Evolutionary conservation across 2,329 filamentous ascomycete species (phyloP), one percentile per base, ranked within the genome.

Genomic region (Didymella glomerata): DNA sequence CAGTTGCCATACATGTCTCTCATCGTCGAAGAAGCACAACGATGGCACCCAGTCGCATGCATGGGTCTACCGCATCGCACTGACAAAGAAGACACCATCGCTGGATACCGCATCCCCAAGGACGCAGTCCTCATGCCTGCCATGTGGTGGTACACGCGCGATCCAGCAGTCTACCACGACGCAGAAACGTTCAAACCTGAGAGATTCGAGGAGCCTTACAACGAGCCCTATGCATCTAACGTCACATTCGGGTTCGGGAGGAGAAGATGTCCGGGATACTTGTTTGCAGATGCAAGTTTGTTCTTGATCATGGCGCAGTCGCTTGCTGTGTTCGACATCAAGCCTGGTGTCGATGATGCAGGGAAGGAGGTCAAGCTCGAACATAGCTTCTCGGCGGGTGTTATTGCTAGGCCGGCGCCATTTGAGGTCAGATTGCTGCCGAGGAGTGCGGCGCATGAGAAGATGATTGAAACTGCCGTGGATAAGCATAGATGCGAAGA

Each of bases 301-400:
- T 82, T 76, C 57, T 57, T 81, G 11, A 78, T 65, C 16, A 75
- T 81, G 20, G 80, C 77, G 0, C 81, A 81, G 28, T 69, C 76
- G 0, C 69, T 87, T 1, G 76, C 84, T 0, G 79, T 79, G 0
- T 85, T 86, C 48, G 67, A 76, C 4, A 72, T 85, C 14, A 57
- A 57, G 10, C 80, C 81, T 50, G 62, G 62, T 0, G 51, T 78
- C n/a, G 71, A 74, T 24, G 69, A 74, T 13, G 63, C 78, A 3
- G 82, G 78, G 0, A 70, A 63, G 6, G 73, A 74, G 24, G 66
- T 80, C 0, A 76, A 75, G 16, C 67, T 75, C 0, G 61, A 68
- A n/a, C 54, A 77, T 2, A 65, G 74, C 18, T 79, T 80, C 45
- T 61, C 69, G 41, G 57, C 65, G 0, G 76, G 77, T 2, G 55